Evolutionary conservation across 495 filamentous ascomycete genomes (phyloP).

Genomic region (Aspergillus conjunctus): DNA sequence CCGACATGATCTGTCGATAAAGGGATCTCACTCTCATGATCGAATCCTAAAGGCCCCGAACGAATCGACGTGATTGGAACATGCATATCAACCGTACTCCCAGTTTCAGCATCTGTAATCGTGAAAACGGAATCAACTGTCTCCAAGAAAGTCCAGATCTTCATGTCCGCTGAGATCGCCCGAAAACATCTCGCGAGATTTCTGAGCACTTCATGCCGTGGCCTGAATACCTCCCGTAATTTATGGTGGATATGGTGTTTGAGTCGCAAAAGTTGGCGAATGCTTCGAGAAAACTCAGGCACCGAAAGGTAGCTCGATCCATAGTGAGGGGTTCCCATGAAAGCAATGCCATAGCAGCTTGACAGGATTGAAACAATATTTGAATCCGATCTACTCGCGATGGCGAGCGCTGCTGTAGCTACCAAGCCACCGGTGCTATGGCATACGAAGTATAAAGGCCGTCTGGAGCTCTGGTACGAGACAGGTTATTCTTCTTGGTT

Average conservation of each 20-base stretch:
- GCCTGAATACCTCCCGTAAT: constrained; percentile 50
- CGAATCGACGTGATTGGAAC: constrained; percentile 65
- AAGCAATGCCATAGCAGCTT: constrained; percentile 63
- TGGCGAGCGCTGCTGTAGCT: constrained; percentile 57
- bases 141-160: constrained; percentile 69
- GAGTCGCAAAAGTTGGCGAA: constrained; percentile 56
- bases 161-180: constrained; percentile 61
- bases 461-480: constrained; percentile 26
- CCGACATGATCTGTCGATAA: constrained; percentile 60
- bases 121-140: constrained; percentile 62
- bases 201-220: constrained; percentile 51
- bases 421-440: constrained; percentile 68
- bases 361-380: constrained; percentile 47
- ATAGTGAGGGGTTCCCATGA: constrained; percentile 62
- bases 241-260: constrained; percentile 53
- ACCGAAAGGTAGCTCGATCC: constrained; percentile 67
- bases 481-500: background rate
- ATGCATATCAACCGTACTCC: constrained; percentile 41
- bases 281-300: constrained; percentile 55
- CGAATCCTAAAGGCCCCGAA: constrained; percentile 56
- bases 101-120: constrained; percentile 38
- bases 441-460: constrained; percentile 65
- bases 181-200: constrained; percentile 59
- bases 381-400: constrained; percentile 44
- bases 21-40: constrained; percentile 58